A percentile compares a stretch with the other conserved stretches of the same genome.
phyloP scores from a whole-genome alignment of 495 filamentous ascomycete species.

The Hypoxylon crocopeplum region DNA sequence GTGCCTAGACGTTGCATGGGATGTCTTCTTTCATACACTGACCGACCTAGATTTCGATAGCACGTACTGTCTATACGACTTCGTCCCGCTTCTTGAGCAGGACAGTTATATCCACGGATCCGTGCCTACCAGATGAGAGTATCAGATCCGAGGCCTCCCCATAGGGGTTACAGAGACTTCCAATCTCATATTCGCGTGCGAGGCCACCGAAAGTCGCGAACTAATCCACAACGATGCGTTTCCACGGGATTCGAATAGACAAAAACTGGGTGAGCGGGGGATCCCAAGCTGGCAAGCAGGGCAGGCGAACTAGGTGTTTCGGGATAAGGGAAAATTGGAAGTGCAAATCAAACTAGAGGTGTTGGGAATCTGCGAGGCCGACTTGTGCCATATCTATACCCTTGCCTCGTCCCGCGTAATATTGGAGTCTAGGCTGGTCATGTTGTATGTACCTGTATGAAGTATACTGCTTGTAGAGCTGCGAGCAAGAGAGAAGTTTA shows the following conservation, averaged over 20 bases:
- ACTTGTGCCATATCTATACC: conserved; percentile 24
- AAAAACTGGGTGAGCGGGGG: conserved; percentile 10
- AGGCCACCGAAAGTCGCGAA: conserved; percentile 2
- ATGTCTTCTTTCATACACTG: conserved; percentile 31
- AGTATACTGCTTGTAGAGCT: conserved; percentile 13
- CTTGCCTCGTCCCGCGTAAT: conserved; percentile 24
- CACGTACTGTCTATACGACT: conserved; percentile 10
- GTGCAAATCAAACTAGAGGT: conserved; percentile 21
- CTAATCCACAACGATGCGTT: conserved; percentile 10
- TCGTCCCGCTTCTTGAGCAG: not conserved
- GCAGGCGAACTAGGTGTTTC: conserved; percentile 30
- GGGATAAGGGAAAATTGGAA: conserved; percentile 31
- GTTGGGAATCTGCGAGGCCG: conserved; percentile 20
- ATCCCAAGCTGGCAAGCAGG: conserved; percentile 11
- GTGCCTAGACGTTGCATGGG: conserved; percentile 20
- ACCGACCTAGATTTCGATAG: conserved; percentile 29
- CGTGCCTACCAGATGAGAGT: conserved; percentile 4
- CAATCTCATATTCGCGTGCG: not conserved
- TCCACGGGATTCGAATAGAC: conserved; percentile 17
- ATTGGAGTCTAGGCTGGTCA: conserved; percentile 32
- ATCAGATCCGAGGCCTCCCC: not conserved
- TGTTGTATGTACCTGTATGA: conserved; percentile 35
- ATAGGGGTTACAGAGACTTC: not conserved
- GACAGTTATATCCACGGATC: not conserved
- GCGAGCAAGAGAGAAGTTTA: conserved; percentile 3